Conservation (phyloP, 2,329 filamentous ascomycete species). For the Nectriaceae sp. region DNA sequence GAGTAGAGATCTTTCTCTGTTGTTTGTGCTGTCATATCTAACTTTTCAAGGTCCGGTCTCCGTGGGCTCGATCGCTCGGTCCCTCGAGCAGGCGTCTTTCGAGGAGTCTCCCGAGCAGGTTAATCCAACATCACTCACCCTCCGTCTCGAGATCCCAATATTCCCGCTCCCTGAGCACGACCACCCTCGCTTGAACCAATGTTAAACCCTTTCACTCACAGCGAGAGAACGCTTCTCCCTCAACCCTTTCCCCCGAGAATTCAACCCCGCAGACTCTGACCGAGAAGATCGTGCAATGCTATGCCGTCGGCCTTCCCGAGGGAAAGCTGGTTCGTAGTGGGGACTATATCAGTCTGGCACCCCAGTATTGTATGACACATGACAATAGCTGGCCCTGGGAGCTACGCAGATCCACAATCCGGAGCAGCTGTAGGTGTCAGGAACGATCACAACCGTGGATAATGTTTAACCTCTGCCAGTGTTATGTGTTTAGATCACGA, state of each 20-base stretch:
- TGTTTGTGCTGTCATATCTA: too few species aligned
- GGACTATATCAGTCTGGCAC: conserved; percentile 78
- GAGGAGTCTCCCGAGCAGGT: not conserved
- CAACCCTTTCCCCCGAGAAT: conserved; percentile 3
- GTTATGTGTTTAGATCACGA: conserved; percentile 70
- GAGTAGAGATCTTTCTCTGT: too few species aligned
- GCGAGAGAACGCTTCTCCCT: not conserved
- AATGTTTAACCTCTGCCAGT: conserved; percentile 55
- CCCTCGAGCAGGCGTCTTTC: too few species aligned
- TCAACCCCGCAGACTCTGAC: conserved; percentile 75
- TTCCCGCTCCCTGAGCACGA: not conserved
- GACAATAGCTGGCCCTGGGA: conserved; percentile 78
- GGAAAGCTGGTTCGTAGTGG: conserved; percentile 77
- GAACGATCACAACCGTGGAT: not conserved
- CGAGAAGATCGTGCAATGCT: conserved; percentile 87
- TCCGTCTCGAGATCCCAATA: not conserved
- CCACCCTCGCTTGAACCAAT: not conserved
- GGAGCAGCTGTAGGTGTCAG: not conserved
- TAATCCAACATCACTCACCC: not conserved
- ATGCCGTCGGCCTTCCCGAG: conserved; percentile 72
- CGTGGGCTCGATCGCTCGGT: too few species aligned
- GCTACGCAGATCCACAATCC: not conserved
- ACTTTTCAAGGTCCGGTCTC: too few species aligned
- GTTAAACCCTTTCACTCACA: not conserved
- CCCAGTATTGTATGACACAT: conserved; percentile 74